These are phyloP conservation scores for Talaromyces sp. DNA, from an alignment of 2,329 filamentous ascomycete genomes.

Conservation along the genomic window DNA sequence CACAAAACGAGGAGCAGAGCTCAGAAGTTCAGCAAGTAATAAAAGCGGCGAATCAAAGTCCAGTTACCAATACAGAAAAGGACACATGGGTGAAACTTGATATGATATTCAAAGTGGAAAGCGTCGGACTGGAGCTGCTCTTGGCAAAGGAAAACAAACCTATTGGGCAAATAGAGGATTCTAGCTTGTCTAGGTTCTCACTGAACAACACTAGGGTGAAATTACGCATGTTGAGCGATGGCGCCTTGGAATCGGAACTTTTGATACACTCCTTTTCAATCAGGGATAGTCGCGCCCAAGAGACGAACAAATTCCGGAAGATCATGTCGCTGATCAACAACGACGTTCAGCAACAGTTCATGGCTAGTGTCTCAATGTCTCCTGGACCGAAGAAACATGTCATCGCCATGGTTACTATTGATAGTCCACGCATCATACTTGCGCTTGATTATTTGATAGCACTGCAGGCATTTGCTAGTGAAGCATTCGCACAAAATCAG, in stretches of 20 bases:
- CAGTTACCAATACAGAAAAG: constrained; percentile 66
- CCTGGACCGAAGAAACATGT: constrained; percentile 75
- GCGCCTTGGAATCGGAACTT: constrained; percentile 86
- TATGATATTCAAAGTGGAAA: constrained; percentile 82
- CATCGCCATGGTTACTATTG: constrained; percentile 88
- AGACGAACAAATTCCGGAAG: constrained; percentile 92
- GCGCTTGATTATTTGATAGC: constrained; percentile 94
- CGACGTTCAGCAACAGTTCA: constrained; percentile 88
- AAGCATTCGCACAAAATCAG: constrained; percentile 60
- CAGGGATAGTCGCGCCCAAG: constrained; percentile 79
- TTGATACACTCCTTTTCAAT: constrained; percentile 94
- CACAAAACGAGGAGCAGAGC: constrained; percentile 47
- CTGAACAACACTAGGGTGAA: constrained; percentile 90
- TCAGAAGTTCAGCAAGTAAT: constrained; percentile 14
- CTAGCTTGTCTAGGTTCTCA: constrained; percentile 89
- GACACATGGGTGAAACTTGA: constrained; percentile 91
- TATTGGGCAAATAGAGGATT: constrained; percentile 70
- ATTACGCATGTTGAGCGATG: constrained; percentile 86
- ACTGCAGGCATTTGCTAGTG: constrained; percentile 75
- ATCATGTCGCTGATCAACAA: constrained; percentile 98
- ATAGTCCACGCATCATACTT: constrained; percentile 92
- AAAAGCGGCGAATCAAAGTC: constrained; percentile 56
- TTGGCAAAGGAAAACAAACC: constrained; percentile 71
- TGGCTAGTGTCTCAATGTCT: constrained; percentile 93
- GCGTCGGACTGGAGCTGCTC: constrained; percentile 83